phyloP scores from a whole-genome alignment of 371 early-diverging fungal species.

The Coemansia sp. region DNA sequence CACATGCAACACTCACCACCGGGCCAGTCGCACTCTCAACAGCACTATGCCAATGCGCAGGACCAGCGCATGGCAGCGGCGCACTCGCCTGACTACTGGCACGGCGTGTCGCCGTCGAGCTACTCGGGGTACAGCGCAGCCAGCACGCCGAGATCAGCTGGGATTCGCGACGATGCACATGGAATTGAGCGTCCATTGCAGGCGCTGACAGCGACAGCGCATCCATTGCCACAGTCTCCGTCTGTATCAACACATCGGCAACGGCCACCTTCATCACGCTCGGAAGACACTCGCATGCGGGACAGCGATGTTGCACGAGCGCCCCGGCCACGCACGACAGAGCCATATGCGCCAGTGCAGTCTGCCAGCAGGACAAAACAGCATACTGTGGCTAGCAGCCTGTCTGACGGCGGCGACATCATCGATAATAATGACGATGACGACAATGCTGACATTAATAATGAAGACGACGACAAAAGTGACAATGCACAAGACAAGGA shows the following conservation, averaged over 20 bases:
- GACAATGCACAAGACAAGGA: conserved; percentile 13
- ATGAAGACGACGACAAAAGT: not conserved
- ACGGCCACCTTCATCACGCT: not conserved
- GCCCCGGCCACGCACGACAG: not conserved
- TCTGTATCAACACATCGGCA: not conserved
- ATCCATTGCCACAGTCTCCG: not conserved
- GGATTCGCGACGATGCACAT: not conserved
- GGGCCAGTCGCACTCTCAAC: not conserved
- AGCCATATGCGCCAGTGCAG: not conserved
- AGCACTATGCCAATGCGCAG: not conserved
- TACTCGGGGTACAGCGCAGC: conserved; percentile 1
- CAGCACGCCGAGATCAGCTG: conserved; percentile 1
- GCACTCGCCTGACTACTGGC: not conserved
- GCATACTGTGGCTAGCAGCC: not conserved
- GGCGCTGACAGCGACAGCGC: not conserved
- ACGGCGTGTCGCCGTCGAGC: not conserved
- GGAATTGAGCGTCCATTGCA: not conserved
- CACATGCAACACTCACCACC: not conserved
- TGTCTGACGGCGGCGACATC: not conserved
- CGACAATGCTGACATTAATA: conserved; percentile 14
- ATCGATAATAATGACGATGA: not conserved
- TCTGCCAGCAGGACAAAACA: not conserved
- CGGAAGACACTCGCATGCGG: not conserved
- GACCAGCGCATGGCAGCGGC: not conserved
- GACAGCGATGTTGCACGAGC: not conserved